phyloP scores from a whole-genome alignment of 2,329 filamentous ascomycete species.

The Thermomyces lanuginosus region DNA sequence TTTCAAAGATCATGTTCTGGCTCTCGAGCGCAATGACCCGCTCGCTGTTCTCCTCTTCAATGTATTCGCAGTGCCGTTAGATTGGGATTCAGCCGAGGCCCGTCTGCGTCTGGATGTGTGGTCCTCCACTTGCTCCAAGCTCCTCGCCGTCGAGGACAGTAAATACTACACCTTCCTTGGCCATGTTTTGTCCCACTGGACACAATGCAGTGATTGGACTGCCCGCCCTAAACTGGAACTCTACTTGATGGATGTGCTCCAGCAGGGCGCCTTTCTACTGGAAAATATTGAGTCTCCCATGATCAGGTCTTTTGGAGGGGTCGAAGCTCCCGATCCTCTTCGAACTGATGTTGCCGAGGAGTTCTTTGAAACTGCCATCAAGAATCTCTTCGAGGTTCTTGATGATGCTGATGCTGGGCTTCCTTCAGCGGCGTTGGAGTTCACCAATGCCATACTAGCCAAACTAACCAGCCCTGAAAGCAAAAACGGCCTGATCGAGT shows the following conservation, averaged over 20 bases:
- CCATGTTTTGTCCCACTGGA: slow-evolving; percentile 75
- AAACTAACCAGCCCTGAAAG: slow-evolving; percentile 55
- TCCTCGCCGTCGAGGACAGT: slow-evolving; percentile 62
- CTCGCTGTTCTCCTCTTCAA: slow-evolving; percentile 74
- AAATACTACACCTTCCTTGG: slow-evolving; percentile 67
- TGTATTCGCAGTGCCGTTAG: slow-evolving; percentile 73
- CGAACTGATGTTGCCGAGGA: slow-evolving; percentile 70
- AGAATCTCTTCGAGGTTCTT: slow-evolving; percentile 68
- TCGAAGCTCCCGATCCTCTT: slow-evolving; percentile 50
- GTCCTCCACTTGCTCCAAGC: slow-evolving; percentile 70
- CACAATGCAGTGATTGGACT: slow-evolving; percentile 73
- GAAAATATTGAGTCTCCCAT: slow-evolving; percentile 68
- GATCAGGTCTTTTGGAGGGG: slow-evolving; percentile 52
- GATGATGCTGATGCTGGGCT: slow-evolving; percentile 79
- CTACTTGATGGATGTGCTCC: slow-evolving; percentile 86
- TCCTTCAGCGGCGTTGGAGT: slow-evolving; percentile 66
- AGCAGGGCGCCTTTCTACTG: slow-evolving; percentile 79
- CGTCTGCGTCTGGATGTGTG: slow-evolving; percentile 65
- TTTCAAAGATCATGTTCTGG: slow-evolving; percentile 67
- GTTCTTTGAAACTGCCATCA: slow-evolving; percentile 71
- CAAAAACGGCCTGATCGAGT: slow-evolving; percentile 59
- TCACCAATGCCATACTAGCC: slow-evolving; percentile 67
- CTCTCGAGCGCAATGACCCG: slow-evolving; percentile 77
- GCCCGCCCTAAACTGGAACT: slow-evolving; percentile 80
- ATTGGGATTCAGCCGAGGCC: slow-evolving; percentile 67